Evolutionary conservation across 2,329 filamentous ascomycete species (phyloP), one percentile per base, ranked within the genome.

Genomic region (Aureobasidium uvarum): DNA sequence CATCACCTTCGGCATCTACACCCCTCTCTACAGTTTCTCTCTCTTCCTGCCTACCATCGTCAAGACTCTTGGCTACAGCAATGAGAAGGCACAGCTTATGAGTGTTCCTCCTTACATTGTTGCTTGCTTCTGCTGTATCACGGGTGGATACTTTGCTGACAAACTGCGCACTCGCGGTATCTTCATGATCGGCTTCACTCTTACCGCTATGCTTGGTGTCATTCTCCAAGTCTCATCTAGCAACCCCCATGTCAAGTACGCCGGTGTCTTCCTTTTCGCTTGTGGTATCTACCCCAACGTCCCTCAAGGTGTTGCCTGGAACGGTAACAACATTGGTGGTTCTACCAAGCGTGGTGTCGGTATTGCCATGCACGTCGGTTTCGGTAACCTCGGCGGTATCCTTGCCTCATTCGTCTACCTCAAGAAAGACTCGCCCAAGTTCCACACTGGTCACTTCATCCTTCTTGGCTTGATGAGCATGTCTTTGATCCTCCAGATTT

Each of bases 321-420:
- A 85, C 65, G 81, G 80, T n/a, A 84, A 83, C 72, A 86, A 86
- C 69, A 83, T 86, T 56, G 82, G 81, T 2, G 83, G 82, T 5
- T 81, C 80, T 41, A 74, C 83, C 66, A 85, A 85, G 77, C 78
- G 83, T 62, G 81, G 79, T 50, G 82, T 83, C 11, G 83, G 83
- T 18, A 84, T 85, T 60, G 83, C 82, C 36, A 83, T 85, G 79
- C 82, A 84, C 68, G 80, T 84, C 45, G 82, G 81, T 66, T 79
- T 81, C 23, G 81, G 81, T 5, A 78, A 79, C 31, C 46, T 79
- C 8, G 74, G 73, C 2, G 79, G 79, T 41, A 67, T 87, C 1
- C 89, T 90, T 83, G 86, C 87, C 0, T 87, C 86, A 5, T 90
- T 90, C 63, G 77, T 77, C 67, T 77, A 76, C 62, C 68, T 74